Percentiles rank a stretch among this genome's conserved stretches.
These are phyloP conservation scores for Pisolithus tinctorius DNA, from an alignment of 768 basidiomycete species.

Conservation along the genomic window DNA sequence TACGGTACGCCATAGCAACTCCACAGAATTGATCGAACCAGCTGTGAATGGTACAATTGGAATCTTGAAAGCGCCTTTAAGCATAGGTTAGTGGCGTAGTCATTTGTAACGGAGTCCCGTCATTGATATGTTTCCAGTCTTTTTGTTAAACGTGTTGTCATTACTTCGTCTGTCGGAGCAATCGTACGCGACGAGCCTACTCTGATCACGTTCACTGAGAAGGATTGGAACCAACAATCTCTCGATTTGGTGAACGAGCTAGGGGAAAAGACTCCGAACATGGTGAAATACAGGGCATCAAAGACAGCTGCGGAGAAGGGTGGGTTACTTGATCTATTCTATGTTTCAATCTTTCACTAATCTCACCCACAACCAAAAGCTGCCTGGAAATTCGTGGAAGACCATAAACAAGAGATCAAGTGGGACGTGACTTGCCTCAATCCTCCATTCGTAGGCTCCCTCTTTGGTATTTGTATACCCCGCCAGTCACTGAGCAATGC, in stretches of 20 bases:
- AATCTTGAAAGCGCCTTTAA: slow-evolving; percentile 54
- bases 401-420: slow-evolving; percentile 25
- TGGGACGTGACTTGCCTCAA: slow-evolving; percentile 36
- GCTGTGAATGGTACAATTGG: slow-evolving; percentile 66
- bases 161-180: slow-evolving; percentile 58
- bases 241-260: slow-evolving; percentile 36
- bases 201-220: slow-evolving; percentile 34
- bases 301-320: slow-evolving; percentile 63
- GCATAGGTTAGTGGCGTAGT: slow-evolving; percentile 33
- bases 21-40: slow-evolving; percentile 55
- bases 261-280: slow-evolving; percentile 33
- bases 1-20: not conserved
- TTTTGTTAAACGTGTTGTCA: slow-evolving; percentile 58
- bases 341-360: not conserved
- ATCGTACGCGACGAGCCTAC: slow-evolving; percentile 27
- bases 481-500: not conserved
- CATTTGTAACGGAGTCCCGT: not conserved
- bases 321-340: slow-evolving; percentile 7
- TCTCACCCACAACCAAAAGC: slow-evolving; percentile 21
- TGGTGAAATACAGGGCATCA: slow-evolving; percentile 47
- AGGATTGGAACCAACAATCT: slow-evolving; percentile 53
- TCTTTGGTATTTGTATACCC: not conserved
- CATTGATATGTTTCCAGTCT: slow-evolving; percentile 14
- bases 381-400: slow-evolving; percentile 43
- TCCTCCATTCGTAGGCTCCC: slow-evolving; percentile 31